These are phyloP conservation scores for Neurospora sp. DNA, from an alignment of 495 filamentous ascomycete species.

Conservation along the genomic window DNA sequence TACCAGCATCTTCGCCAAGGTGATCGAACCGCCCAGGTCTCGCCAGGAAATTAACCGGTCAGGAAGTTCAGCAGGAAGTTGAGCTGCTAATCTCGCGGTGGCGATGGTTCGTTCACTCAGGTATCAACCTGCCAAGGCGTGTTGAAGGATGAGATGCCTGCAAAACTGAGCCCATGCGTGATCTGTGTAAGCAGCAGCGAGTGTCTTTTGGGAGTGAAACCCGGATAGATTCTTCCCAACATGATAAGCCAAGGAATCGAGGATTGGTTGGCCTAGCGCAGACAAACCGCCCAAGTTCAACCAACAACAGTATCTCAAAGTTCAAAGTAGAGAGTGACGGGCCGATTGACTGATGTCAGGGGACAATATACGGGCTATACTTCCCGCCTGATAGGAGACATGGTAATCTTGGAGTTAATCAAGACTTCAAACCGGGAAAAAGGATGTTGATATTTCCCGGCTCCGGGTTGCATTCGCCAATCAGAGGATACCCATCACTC, in stretches of 20 bases:
- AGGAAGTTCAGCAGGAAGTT: not conserved
- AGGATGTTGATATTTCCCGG: not conserved
- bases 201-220: not conserved
- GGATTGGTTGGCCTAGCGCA: not conserved
- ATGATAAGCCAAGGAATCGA: not conserved
- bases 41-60: not conserved
- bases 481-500: not conserved
- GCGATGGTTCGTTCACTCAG: not conserved
- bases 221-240: not conserved
- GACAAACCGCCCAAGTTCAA: not conserved
- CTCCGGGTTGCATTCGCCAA: not conserved
- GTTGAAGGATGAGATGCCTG: not conserved
- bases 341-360: not conserved
- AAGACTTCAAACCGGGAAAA: not conserved
- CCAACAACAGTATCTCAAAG: not conserved
- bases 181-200: not conserved
- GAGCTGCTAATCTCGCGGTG: not conserved
- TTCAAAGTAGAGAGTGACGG: not conserved
- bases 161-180: not conserved
- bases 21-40: not conserved
- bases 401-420: not conserved
- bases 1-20: not conserved
- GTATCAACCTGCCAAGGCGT: not conserved
- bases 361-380: not conserved
- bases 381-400: not conserved